Percentiles rank a stretch among this genome's conserved stretches.
Evolutionary conservation across 169 alveolate genomes (phyloP).

Genomic region (Cardiosporidium cionae): DNA sequence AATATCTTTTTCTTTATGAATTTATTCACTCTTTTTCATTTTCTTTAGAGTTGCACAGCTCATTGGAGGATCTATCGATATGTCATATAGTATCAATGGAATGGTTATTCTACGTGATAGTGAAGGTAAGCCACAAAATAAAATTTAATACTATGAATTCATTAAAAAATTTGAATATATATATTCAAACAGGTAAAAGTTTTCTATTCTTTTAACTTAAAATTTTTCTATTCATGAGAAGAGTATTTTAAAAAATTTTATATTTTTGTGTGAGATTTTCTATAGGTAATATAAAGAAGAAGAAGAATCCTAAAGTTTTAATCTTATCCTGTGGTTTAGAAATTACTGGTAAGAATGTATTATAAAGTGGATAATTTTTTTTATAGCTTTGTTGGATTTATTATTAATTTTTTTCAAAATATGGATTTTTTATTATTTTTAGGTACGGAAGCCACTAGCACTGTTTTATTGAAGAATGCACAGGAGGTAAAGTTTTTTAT

Average conservation of each 20-base stretch:
- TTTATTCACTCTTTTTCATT: too few species aligned
- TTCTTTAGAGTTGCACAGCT: constrained; percentile 92
- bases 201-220: background rate
- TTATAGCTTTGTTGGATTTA: too few species aligned
- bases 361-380: too few species aligned
- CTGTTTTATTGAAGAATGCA: constrained; percentile 94
- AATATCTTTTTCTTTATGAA: too few species aligned
- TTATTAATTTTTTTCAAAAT: too few species aligned
- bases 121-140: constrained; percentile 1
- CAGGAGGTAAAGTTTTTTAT: constrained; percentile 85
- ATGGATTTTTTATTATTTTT: too few species aligned
- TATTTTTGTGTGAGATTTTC: constrained; percentile 55
- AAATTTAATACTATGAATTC: too few species aligned
- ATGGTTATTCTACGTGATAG: constrained; percentile 77
- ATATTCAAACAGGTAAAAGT: background rate
- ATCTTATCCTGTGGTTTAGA: constrained; percentile 94
- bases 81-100: constrained; percentile 81
- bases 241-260: background rate
- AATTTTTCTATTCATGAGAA: background rate
- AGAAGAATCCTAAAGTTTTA: constrained; percentile 86
- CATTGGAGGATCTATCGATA: constrained; percentile 82
- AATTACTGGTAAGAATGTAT: too few species aligned
- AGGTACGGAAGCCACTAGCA: constrained; percentile 95
- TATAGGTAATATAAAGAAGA: constrained; percentile 83
- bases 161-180: background rate